Base-by-base conservation (phyloP, 495 filamentous ascomycete species). In the Amphirosellinia nigrospora region DNA sequence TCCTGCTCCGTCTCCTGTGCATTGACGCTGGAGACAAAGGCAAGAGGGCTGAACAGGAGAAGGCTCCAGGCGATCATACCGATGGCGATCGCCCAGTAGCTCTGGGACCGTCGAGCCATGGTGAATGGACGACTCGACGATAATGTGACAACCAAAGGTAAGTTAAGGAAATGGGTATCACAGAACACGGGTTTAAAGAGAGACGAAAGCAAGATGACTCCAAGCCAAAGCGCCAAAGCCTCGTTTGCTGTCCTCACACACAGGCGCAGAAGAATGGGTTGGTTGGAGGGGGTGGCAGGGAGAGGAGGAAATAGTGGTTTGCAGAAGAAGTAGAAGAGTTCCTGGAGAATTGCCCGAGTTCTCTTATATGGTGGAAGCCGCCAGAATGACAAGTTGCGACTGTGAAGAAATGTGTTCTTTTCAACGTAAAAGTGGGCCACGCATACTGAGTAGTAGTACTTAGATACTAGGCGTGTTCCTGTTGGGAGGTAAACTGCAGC, bases 1-100 rank as follows among this genome's bases (percentile, higher is more conserved):
- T 89, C 91, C 19, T 65, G 45, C 55, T 95, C 91, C 28, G 79
- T 75, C 66, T 95, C 91, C 76, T 94, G 86, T 66, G 94, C 95
- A 73, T 88, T 84, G 71, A 89, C 94, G 71, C 86, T 87, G 74
- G 88, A 87, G 66, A 96, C 85, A 70, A 98, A 89, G 52, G 93
- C 90, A 32, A 85, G 75, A 59, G 85, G 86, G 60, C 93, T 88
- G 73, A 97, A 90, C 56, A 97, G 86, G 71, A 94, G 87, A 74
- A 96, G 87, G 60, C 97, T 87, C 84, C 96, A 96, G 80, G 94
- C 87, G 77, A 94, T 80, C 75, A 93, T 89, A 74, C 91, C 91
- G 87, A 85, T 80, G 77, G 84, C 85, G 76, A 88, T 76, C 71
- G 85, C 75, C 80, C 84, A 80, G 82, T 80, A 82, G 82, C 82